phyloP scores from a whole-genome alignment of 2,329 filamentous ascomycete genomes.

The Xylariaceae sp. region DNA sequence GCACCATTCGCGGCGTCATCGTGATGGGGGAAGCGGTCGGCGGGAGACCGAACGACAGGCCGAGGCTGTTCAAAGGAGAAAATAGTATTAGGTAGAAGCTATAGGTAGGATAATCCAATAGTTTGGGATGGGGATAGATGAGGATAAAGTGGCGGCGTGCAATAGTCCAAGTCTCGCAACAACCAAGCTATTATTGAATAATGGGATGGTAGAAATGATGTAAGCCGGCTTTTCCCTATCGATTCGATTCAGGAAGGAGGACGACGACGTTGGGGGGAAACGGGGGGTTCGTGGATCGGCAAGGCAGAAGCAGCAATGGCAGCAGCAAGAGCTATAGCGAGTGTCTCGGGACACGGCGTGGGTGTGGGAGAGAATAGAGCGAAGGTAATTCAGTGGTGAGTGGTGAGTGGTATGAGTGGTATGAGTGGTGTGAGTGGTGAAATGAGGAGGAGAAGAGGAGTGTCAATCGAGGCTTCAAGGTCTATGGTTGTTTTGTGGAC shows the following conservation, averaged over 20 bases:
- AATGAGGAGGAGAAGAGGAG: conserved; percentile 36
- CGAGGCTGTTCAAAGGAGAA: conserved; percentile 11
- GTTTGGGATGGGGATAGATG: conserved; percentile 1
- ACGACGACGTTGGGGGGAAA: too few relatives aligned
- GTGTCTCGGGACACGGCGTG: conserved; percentile 32
- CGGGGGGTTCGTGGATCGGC: neutral
- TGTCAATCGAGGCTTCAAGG: conserved; percentile 29
- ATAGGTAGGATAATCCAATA: conserved; percentile 18
- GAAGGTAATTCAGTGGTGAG: conserved; percentile 28
- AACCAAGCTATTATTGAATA: conserved; percentile 5
- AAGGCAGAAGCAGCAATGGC: neutral
- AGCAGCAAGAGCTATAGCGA: conserved; percentile 25
- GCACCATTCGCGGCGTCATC: conserved; percentile 93
- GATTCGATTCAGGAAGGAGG: too few relatives aligned
- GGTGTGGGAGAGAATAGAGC: conserved; percentile 23
- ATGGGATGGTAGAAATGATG: conserved; percentile 25
- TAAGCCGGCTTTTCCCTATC: too few relatives aligned
- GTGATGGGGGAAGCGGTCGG: conserved; percentile 42
- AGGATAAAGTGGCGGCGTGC: conserved; percentile 8
- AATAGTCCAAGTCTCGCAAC: conserved; percentile 18
- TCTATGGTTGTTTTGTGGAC: conserved; percentile 30
- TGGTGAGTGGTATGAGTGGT: too few relatives aligned
- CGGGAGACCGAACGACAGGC: conserved; percentile 34
- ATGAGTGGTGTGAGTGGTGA: conserved; percentile 27
- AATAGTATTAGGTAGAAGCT: conserved; percentile 24